Evolutionary conservation across 2,329 filamentous ascomycete species (phyloP), one percentile per base, ranked within the genome.

Genomic region (Fusarium humuli): DNA sequence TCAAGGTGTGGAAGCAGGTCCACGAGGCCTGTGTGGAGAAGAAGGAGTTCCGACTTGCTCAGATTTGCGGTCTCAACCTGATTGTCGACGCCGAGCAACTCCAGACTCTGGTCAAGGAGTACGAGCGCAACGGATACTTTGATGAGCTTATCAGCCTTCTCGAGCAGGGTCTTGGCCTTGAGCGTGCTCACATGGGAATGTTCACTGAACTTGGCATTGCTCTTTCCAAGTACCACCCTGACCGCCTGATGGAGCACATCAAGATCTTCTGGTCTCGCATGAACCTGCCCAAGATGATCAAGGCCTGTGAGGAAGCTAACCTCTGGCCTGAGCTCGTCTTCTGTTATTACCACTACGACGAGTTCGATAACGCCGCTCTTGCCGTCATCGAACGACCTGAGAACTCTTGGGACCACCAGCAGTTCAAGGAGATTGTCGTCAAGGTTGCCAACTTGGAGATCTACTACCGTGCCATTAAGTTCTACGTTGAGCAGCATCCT

Each of bases 381-480:
- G 94, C 96, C 20, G 97, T 99, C 85, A 99, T 99, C 89, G 96
- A 99, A 85, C 93, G 94, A 74, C 93, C 96, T 14, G 91, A 97
- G 72, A 97, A 98, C 85, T 94, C 96, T 3, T 99, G 96, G 96
- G 97, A 99, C 81, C 96, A 99, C 83, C 94, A 98, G 80, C 96
- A 97, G 50, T 99, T 99, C 90, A 99, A 99, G 87, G 97, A 99
- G 79, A 98, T 97, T 54, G 87, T 97, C 61, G 90, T 97, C 83
- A 99, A 99, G 88, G 95, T 98, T 72, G 93, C 94, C 77, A 99
- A 99, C 83, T 84, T 99, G 77, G 97, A 99, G 83, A 99, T 99
- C 76, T 99, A 98, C 86, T 99, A 99, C 87, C 93, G 95, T 57
- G 94, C 93, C 29, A 88, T 98, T 78, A 97, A 95, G 84, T 98